Evolutionary conservation across 108 stramenopile genomes (phyloP), one percentile per base, ranked within the genome.

Genomic region (Stephanodiscus triporus): DNA sequence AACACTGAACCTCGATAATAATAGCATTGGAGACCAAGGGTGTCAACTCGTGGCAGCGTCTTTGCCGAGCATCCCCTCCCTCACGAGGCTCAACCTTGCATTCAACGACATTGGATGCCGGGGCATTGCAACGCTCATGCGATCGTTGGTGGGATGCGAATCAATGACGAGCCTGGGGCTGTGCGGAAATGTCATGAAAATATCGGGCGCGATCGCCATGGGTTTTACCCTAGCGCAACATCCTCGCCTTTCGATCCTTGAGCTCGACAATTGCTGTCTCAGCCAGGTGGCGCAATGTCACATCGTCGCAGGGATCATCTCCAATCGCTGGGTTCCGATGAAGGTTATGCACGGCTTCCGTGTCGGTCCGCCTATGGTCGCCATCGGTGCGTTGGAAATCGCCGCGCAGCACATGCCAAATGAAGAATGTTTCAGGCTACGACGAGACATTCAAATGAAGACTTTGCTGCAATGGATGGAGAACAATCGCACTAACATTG

Each of bases 321-420:
- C 90, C 27, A 95, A 95, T 76, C 74, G 94, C 29, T 93, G 91
- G 91, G 94, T 95, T 19, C 91, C 91, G 4, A 93, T 95, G 90
- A 91, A 91, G 63, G 47, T 84, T 54, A 72, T 95, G 64, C 84
- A 82, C 69, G 94, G 94, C 2, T 95, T 92, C 58, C 78, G 87
- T 20, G 91, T 76, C 0, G 94, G 91, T 27, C 91, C 94, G 17
- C 91, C 94, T 1, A 89, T 95, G 89, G 94, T 90, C 22, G 94
- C 90, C 16, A 85, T 95, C 17, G 90, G 91, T 11, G 90, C 91
- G 8, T 60, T 95, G 3, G 78, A 89, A 61, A 69, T 90, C 7
- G 80, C 71, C 36, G 85, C 84, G 40, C 91, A 91, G 63, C 73
- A 83, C 75, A 67, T 91, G 63, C 83, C 86, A 20, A 95, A 95